phyloP scores from a whole-genome alignment of 495 filamentous ascomycete species.

The Podospora pseudocomata region DNA sequence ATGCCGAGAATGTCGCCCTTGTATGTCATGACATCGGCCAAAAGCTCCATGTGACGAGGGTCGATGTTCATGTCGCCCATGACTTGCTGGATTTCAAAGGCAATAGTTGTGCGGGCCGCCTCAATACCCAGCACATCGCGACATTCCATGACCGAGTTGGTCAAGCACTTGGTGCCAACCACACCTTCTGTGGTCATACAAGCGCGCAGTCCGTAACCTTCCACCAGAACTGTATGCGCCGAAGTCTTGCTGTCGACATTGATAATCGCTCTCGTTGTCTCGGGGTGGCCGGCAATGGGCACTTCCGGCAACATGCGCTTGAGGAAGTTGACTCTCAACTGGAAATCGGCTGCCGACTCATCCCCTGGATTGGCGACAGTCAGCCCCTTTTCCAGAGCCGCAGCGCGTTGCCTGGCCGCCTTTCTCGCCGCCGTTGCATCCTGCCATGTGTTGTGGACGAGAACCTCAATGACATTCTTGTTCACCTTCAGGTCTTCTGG shows the following conservation, averaged over 20 bases:
- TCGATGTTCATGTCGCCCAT: slow-evolving; percentile 95
- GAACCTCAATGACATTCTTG: slow-evolving; percentile 51
- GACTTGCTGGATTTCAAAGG: slow-evolving; percentile 72
- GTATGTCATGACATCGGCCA: slow-evolving; percentile 99
- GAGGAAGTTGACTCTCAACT: slow-evolving; percentile 75
- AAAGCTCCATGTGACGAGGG: slow-evolving; percentile 95
- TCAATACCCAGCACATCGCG: slow-evolving; percentile 94
- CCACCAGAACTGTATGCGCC: slow-evolving; percentile 73
- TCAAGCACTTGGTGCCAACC: slow-evolving; percentile 63
- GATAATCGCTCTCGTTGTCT: slow-evolving; percentile 83
- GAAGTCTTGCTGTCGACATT: slow-evolving; percentile 54
- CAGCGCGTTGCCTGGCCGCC: slow-evolving; percentile 52
- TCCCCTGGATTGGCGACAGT: slow-evolving; percentile 30
- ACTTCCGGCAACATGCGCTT: slow-evolving; percentile 77
- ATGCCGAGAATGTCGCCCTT: slow-evolving; percentile 98
- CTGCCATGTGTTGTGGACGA: slow-evolving; percentile 49
- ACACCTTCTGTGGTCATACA: slow-evolving; percentile 94
- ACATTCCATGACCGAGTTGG: slow-evolving; percentile 90
- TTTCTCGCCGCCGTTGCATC: slow-evolving; percentile 40
- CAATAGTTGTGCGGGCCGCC: slow-evolving; percentile 81
- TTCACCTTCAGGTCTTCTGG: slow-evolving; percentile 36
- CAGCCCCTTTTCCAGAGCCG: slow-evolving; percentile 32
- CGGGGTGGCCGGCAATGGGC: slow-evolving; percentile 80
- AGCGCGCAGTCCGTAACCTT: slow-evolving; percentile 83
- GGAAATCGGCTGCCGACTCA: slow-evolving; percentile 60